Conservation (phyloP, 139 green algal species). For the Closterium sp. region DNA sequence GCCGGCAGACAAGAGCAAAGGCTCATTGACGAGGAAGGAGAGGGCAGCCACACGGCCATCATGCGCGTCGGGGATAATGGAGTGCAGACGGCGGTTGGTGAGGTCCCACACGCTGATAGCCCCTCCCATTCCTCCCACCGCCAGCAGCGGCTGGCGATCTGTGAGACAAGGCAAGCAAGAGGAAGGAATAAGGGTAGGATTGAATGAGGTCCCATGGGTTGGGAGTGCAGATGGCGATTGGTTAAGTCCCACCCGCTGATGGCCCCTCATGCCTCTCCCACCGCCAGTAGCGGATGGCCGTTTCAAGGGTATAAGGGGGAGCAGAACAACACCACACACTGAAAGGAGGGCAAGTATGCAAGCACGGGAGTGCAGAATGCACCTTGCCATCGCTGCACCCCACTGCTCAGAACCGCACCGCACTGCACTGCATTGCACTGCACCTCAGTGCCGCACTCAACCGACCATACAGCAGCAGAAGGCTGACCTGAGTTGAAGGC, state of each 20-base stretch:
- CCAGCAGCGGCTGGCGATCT: conserved; percentile 59
- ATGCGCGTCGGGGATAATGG: conserved; percentile 60
- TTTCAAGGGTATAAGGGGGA: neutral
- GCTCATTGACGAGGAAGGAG: conserved; percentile 77
- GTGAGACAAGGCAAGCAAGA: too few relatives aligned
- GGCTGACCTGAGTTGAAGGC: too few relatives aligned
- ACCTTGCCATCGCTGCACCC: conserved; percentile 78
- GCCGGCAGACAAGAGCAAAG: conserved; percentile 78
- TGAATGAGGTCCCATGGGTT: too few relatives aligned
- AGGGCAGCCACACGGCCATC: conserved; percentile 62
- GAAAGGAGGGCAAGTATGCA: too few relatives aligned
- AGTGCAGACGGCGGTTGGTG: conserved; percentile 73
- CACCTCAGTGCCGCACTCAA: too few relatives aligned
- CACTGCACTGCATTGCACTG: too few relatives aligned
- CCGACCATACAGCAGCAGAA: conserved; percentile 81
- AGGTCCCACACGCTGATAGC: conserved; percentile 90
- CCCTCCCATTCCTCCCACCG: conserved; percentile 69
- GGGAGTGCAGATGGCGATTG: neutral
- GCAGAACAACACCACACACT: too few relatives aligned
- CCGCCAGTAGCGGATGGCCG: conserved; percentile 66
- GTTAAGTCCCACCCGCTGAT: conserved; percentile 83
- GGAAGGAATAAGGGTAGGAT: too few relatives aligned
- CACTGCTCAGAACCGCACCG: too few relatives aligned
- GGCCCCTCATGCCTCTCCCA: conserved; percentile 68
- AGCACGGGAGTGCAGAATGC: conserved; percentile 33